Evolutionary conservation across 768 basidiomycete species (phyloP).

Genomic region (Boletellus emodensis): DNA sequence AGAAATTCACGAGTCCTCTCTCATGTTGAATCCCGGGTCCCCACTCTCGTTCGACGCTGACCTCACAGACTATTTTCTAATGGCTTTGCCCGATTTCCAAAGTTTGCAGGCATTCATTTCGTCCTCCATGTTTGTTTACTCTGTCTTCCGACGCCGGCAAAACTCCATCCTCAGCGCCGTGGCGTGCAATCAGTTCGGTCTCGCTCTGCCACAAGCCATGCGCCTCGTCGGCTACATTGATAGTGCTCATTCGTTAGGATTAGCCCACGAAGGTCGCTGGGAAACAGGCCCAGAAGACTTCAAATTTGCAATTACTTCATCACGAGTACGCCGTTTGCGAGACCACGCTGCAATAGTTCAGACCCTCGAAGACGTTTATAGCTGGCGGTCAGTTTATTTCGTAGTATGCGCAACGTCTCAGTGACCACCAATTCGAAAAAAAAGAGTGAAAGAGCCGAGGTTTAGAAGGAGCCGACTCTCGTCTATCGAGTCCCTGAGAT

Average conservation of each 20-base stretch:
- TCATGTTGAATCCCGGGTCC: conserved; percentile 1
- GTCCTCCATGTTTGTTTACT: conserved; percentile 31
- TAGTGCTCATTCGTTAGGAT: background rate
- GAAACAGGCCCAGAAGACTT: conserved; percentile 4
- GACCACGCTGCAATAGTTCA: conserved; percentile 24
- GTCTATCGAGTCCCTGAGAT: conserved; percentile 28
- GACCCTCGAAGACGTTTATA: conserved; percentile 38
- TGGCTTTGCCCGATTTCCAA: conserved; percentile 25
- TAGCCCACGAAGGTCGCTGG: conserved; percentile 8
- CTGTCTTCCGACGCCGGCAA: conserved; percentile 27
- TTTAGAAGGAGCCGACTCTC: conserved; percentile 30
- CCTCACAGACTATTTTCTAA: conserved; percentile 30
- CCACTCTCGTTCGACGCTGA: conserved; percentile 22
- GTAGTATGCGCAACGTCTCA: background rate
- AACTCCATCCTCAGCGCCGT: conserved; percentile 30
- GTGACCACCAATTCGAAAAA: background rate
- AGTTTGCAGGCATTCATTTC: conserved; percentile 24
- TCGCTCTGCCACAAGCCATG: conserved; percentile 31
- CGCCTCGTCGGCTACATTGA: conserved; percentile 18
- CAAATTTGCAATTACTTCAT: conserved; percentile 6
- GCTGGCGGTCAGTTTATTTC: conserved; percentile 30
- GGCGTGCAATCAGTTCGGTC: conserved; percentile 28
- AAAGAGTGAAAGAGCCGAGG: conserved; percentile 38
- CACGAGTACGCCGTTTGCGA: conserved; percentile 23
- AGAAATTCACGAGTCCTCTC: too few species aligned